Evolutionary conservation across 805 yeast species (phyloP), one percentile per base, ranked within the genome.

Genomic region (Wickerhamomyces silvicola): DNA sequence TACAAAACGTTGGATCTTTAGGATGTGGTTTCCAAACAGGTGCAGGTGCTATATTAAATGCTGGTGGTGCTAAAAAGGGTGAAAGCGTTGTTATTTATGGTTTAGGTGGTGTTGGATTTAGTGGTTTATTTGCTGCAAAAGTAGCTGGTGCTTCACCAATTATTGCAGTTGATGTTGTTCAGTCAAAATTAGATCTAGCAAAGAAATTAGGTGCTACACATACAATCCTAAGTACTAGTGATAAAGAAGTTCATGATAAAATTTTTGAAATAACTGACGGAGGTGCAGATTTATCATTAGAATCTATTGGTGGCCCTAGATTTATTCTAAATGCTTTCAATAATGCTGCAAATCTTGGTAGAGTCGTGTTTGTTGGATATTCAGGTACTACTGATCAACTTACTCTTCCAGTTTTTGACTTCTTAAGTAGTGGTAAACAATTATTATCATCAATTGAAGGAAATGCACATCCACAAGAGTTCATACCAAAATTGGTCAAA

Each of bases 101-200:
- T 8, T 23, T 36, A 12, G 39, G 39, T 14, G 94, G 94, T 31
- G 90, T 88, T 18, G 94, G 94, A 9, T 88, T 94, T 7, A 81
- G 82, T 37, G 94, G 92, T 14, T 58, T 82, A 30, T 65, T 81
- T 38, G 68, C 75, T 35, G 81, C 85, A 18, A 74, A 78, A 23
- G 81, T 74, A 12, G 85, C 84, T 48, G 92, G 92, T 12, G 88
- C 88, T 12, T 58, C 75, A 13, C 65, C 68, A 8, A 75, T 83
- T 33, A 63, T 78, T 38, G 70, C 76, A 32, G 72, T 81, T 27
- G 94, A 83, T 54, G 62, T 82, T 29, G 64, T 73, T 39, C 81
- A 79, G 38, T 57, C 60, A 32, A 79, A 81, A 47, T 68, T 83
- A 41, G 66, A 72, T 25, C 65, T 79, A 59, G 87, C 88, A 28